Conservation (phyloP, 2,329 filamentous ascomycete genomes). For the Xylariaceae sp. region DNA sequence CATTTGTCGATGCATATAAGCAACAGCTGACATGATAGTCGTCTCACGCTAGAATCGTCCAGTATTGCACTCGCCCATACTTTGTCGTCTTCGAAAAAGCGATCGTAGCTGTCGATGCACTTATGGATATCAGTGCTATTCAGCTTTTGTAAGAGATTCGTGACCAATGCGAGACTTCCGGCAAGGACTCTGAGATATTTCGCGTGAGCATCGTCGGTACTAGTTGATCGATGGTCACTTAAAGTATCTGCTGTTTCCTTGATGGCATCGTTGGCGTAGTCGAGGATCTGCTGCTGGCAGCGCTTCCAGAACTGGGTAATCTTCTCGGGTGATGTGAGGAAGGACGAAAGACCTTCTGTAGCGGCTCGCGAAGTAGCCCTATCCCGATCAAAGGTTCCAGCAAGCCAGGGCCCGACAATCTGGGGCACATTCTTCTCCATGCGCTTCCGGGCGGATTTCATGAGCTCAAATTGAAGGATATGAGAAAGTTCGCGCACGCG, state of each 20-base stretch:
- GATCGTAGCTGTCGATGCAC: constrained; percentile 58
- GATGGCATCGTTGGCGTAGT: constrained; percentile 76
- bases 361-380: constrained; percentile 71
- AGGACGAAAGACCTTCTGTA: constrained; percentile 66
- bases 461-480: constrained; percentile 60
- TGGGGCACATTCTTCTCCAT: constrained; percentile 75
- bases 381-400: constrained; percentile 83
- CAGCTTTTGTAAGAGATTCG: constrained; percentile 50
- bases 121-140: constrained; percentile 53
- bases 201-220: constrained; percentile 74
- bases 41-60: constrained; percentile 52
- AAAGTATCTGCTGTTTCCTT: constrained; percentile 76
- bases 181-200: constrained; percentile 76
- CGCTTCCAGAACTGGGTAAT: constrained; percentile 69
- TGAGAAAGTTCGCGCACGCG: constrained; percentile 86
- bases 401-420: constrained; percentile 84
- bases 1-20: constrained; percentile 45
- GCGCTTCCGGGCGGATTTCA: constrained; percentile 68
- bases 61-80: constrained; percentile 65
- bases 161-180: constrained; percentile 51
- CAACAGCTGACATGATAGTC: constrained; percentile 49
- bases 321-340: constrained; percentile 80
- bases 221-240: constrained; percentile 84
- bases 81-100: constrained; percentile 60
- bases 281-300: constrained; percentile 75